Evolutionary conservation across 768 basidiomycete genomes (phyloP).

Genomic region (Suillus tomentosus): DNA sequence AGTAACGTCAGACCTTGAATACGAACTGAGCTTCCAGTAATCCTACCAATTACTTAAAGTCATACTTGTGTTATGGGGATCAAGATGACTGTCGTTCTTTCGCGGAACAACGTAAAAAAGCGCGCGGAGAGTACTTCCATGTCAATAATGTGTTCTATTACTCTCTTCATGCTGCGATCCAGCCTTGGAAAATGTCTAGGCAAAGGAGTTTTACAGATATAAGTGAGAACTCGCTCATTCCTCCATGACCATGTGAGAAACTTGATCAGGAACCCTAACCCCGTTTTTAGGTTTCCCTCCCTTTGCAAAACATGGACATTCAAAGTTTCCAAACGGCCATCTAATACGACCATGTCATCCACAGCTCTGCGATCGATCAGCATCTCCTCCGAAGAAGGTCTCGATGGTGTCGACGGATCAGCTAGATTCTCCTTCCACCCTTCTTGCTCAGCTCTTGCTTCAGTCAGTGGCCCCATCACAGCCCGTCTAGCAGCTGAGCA

Average conservation of each 20-base stretch:
- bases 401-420: constrained; percentile 77
- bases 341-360: constrained; percentile 1
- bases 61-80: neutral
- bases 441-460: constrained; percentile 53
- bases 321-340: neutral
- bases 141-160: neutral
- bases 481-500: constrained; percentile 69
- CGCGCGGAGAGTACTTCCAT: neutral
- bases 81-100: neutral
- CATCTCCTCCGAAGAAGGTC: constrained; percentile 52
- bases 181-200: neutral
- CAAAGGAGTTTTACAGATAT: neutral
- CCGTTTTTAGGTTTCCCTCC: constrained; percentile 6
- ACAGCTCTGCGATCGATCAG: constrained; percentile 15
- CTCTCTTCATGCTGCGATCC: neutral
- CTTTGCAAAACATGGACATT: neutral
- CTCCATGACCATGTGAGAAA: neutral
- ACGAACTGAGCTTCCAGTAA: neutral
- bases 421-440: constrained; percentile 55
- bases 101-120: neutral
- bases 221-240: neutral
- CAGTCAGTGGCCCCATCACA: constrained; percentile 81
- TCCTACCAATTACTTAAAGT: too few species aligned
- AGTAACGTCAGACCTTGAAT: neutral
- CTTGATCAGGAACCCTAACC: constrained; percentile 6